phyloP scores from a whole-genome alignment of 306 rosid species.

The Begonia masoniana region DNA sequence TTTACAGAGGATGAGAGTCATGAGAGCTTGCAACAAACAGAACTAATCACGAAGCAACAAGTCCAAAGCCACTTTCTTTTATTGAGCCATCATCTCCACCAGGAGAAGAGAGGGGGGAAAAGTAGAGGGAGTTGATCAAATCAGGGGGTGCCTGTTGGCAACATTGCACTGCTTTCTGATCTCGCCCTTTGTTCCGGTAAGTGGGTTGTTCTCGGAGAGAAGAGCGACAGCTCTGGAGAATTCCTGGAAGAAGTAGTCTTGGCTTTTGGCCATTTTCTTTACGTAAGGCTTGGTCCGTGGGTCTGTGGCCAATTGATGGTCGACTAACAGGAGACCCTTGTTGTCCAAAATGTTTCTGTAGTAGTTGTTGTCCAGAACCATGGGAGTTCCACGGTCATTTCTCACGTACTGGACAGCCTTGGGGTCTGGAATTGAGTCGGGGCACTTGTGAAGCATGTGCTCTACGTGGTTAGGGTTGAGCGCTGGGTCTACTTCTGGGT shows the following conservation, averaged over 20 bases:
- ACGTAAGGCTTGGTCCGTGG: slow-evolving; percentile 82
- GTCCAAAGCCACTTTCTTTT: no score
- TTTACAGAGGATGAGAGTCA: no score
- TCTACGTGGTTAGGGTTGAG: slow-evolving; percentile 69
- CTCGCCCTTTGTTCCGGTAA: slow-evolving; percentile 83
- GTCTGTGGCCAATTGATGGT: slow-evolving; percentile 79
- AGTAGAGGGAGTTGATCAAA: no score
- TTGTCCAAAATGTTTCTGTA: slow-evolving; percentile 90
- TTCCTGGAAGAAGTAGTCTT: slow-evolving; percentile 78
- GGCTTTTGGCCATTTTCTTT: slow-evolving; percentile 95
- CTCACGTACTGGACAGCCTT: slow-evolving; percentile 95
- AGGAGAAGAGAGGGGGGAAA: no score
- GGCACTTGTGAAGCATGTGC: slow-evolving; percentile 95
- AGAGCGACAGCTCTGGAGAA: slow-evolving; percentile 63
- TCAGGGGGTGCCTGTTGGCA: slow-evolving; percentile 62
- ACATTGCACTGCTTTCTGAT: slow-evolving; percentile 80
- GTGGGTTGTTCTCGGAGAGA: slow-evolving; percentile 93
- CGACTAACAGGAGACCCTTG: slow-evolving; percentile 75
- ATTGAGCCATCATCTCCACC: no score
- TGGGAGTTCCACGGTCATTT: slow-evolving; percentile 93
- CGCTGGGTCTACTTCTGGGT: slow-evolving; percentile 78
- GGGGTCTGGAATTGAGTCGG: slow-evolving; percentile 79
- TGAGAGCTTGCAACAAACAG: no score
- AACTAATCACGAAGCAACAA: no score
- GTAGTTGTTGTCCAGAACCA: slow-evolving; percentile 88